Percentiles rank a stretch among this genome's conserved stretches.
These are phyloP conservation scores for Leptographium flavum DNA, from an alignment of 2,329 filamentous ascomycete species.

Conservation along the genomic window DNA sequence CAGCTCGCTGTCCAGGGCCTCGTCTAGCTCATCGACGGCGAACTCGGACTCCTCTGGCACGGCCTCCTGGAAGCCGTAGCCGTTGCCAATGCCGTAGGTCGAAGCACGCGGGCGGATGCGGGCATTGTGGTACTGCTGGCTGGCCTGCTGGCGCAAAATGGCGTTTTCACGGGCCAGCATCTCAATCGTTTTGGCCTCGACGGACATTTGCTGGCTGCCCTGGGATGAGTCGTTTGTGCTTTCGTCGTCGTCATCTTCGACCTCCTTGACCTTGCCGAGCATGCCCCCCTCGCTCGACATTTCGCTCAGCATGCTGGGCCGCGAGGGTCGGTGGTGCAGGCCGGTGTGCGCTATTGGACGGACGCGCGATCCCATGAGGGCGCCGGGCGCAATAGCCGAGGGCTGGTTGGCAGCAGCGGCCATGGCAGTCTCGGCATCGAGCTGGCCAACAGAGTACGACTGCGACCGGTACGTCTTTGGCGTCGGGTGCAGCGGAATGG, in stretches of 20 bases:
- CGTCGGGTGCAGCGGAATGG: slow-evolving; percentile 77
- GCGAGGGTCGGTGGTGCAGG: slow-evolving; percentile 68
- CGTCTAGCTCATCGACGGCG: slow-evolving; percentile 59
- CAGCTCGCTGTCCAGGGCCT: slow-evolving; percentile 38
- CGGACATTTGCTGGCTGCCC: slow-evolving; percentile 33
- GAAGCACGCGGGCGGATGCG: slow-evolving; percentile 44
- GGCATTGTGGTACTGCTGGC: slow-evolving; percentile 36
- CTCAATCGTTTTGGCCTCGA: slow-evolving; percentile 49
- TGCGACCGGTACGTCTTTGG: slow-evolving; percentile 90
- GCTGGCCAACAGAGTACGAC: slow-evolving; percentile 88
- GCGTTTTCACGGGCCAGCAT: slow-evolving; percentile 48
- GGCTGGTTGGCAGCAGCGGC: neutral
- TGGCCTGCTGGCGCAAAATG: slow-evolving; percentile 40
- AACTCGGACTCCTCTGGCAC: slow-evolving; percentile 54
- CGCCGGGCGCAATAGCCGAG: slow-evolving; percentile 18
- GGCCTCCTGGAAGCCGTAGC: slow-evolving; percentile 43
- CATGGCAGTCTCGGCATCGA: slow-evolving; percentile 48
- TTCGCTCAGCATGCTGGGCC: slow-evolving; percentile 62
- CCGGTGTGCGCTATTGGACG: slow-evolving; percentile 45
- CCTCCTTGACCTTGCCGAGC: slow-evolving; percentile 56
- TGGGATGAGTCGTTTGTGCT: slow-evolving; percentile 42
- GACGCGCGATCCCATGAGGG: slow-evolving; percentile 35
- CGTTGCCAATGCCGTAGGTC: slow-evolving; percentile 40
- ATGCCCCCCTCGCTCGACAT: slow-evolving; percentile 49
- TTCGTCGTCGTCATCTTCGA: slow-evolving; percentile 47